Base-by-base conservation (phyloP, 1,284 basidiomycete genomes). In the Tilletia walkeri region DNA sequence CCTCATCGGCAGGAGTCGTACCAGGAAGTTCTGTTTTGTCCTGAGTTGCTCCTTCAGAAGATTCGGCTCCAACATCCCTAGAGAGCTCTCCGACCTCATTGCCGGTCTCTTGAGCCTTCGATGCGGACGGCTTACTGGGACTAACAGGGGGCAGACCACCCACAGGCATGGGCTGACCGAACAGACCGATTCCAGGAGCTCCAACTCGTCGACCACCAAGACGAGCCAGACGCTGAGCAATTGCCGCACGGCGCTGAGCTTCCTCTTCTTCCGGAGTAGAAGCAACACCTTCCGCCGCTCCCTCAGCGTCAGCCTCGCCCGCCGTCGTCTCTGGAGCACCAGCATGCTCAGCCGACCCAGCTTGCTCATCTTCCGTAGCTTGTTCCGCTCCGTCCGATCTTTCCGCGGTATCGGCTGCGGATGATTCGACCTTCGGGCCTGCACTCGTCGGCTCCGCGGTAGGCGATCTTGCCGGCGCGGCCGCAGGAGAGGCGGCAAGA, bases 201-300 rank as follows among this genome's bases (percentile, higher is more conserved):
- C 72, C 72, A 24, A 73, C 49, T 24, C 69, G 48, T 30, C 49
- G 61, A n/a, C 72, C 72, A 10, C 72, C 72, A 14, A 73, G 68
- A 2, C 61, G 47, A 4, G 72, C 72, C 69, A 73, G 61, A 24
- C 72, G 67, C 30, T 70, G 59, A 9, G 72, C 72, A 48, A 73
- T 71, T 0, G 72, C 72, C 16, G 72, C 72, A 20, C 72, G 67
- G 16, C 72, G 54, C 38, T 68, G 50, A 9, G 65, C 66, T 53
- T 73, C 72, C 39, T 67, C 61, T 24, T 74, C 73, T 53, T 75
- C 74, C 7, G 34, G 65, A 12, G 67, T 69, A 41, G 12, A 65
- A 18, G 20, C 34, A 20, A 7, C 75, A 72, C 10, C 75, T 71
- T 65, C 70, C 65, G 50, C 50, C 50, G 50, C 50, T 18, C 6